Conservation (phyloP, 306 rosid species). For the Sphenostylis stenocarpa region DNA sequence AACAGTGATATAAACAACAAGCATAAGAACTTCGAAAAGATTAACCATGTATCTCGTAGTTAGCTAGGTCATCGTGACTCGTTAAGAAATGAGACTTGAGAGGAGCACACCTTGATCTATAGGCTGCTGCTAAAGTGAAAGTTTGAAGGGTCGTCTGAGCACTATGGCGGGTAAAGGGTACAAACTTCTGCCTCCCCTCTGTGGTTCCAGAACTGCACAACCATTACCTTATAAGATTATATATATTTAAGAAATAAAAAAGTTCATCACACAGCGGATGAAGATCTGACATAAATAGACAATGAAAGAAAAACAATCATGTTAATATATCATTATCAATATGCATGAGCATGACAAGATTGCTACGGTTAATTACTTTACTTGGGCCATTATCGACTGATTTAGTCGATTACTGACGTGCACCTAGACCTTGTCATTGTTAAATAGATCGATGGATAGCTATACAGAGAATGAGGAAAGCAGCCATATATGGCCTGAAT, state of each 20-base stretch:
- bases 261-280: not conserved
- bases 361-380: not conserved
- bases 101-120: slow-evolving; percentile 69
- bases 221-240: not conserved
- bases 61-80: not conserved
- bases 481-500: not conserved
- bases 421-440: not conserved
- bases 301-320: not conserved
- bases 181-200: slow-evolving; percentile 81
- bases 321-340: not conserved
- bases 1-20: not conserved
- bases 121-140: slow-evolving; percentile 78
- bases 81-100: not conserved
- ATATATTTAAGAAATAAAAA: not conserved
- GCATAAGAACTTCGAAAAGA: not conserved
- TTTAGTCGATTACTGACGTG: not conserved
- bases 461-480: not conserved
- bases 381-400: not conserved
- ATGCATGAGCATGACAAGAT: not conserved
- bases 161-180: slow-evolving; percentile 80
- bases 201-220: slow-evolving; percentile 90
- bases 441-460: not conserved
- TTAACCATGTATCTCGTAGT: not conserved
- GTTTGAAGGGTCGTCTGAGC: slow-evolving; percentile 95
- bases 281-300: not conserved